These are phyloP conservation scores for Xylariaceae sp. DNA, from an alignment of 2,329 filamentous ascomycete genomes.

Conservation along the genomic window DNA sequence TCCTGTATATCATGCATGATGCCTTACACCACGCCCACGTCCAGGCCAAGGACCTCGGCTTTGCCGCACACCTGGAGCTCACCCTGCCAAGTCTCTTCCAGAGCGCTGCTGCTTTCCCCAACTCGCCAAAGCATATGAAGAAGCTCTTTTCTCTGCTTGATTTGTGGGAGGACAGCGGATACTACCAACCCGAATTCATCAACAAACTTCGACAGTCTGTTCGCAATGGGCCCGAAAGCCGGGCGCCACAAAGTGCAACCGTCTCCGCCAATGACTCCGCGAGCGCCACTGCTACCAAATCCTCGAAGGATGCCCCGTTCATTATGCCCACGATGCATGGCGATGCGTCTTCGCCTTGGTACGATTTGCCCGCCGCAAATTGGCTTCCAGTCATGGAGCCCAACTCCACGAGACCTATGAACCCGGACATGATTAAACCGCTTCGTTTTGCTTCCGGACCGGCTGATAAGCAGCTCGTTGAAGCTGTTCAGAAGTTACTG, in stretches of 20 bases:
- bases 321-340: slow-evolving; percentile 73
- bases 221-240: slow-evolving; percentile 34
- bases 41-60: slow-evolving; percentile 42
- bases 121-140: slow-evolving; percentile 58
- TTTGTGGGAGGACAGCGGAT: slow-evolving; percentile 64
- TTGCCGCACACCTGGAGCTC: slow-evolving; percentile 53
- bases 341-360: slow-evolving; percentile 66
- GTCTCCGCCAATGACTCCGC: slow-evolving; percentile 24
- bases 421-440: slow-evolving; percentile 63
- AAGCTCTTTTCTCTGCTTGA: slow-evolving; percentile 61
- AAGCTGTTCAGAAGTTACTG: slow-evolving; percentile 66
- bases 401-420: slow-evolving; percentile 70
- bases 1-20: slow-evolving; percentile 76
- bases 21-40: slow-evolving; percentile 64
- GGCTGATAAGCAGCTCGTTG: slow-evolving; percentile 59
- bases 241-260: slow-evolving; percentile 17
- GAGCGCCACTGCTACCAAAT: slow-evolving; percentile 27
- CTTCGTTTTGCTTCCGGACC: slow-evolving; percentile 64
- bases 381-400: slow-evolving; percentile 74
- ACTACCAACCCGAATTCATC: slow-evolving; percentile 52
- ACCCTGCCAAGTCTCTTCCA: slow-evolving; percentile 59
- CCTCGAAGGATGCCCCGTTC: slow-evolving; percentile 57
- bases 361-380: slow-evolving; percentile 76
- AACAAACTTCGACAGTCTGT: slow-evolving; percentile 56
- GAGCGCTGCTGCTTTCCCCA: slow-evolving; percentile 51